Evolutionary conservation across 2,329 filamentous ascomycete species (phyloP), one percentile per base, ranked within the genome.

Genomic region (Trematosphaeria pertusa): DNA sequence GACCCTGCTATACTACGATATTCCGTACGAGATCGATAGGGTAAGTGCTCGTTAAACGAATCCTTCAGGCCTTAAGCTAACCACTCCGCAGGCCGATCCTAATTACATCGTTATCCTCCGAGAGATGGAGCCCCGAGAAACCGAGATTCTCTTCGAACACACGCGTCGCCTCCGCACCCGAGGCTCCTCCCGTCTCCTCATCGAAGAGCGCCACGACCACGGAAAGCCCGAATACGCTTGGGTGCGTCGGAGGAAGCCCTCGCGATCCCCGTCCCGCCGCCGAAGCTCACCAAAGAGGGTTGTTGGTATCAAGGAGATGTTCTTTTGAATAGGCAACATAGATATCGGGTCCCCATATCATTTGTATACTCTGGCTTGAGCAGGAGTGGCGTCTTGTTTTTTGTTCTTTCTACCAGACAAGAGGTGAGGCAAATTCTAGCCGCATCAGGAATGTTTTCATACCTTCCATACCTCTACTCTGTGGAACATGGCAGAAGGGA

Each of bases 61-160:
- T n/a, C n/a, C n/a, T n/a, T n/a, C n/a, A n/a, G n/a, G n/a, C n/a
- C n/a, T n/a, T n/a, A n/a, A n/a, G 24, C 52, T 52, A 49, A 62
- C 41, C 14, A 11, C n/a, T 17, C 5, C 24, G 18, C 55, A 76
- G 75, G 37, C 46, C 59, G 73, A 80, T 56, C 65, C 69, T 8
- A 71, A 77, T 43, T 80, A 74, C 65, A 74, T 79, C 61, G 76
- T 80, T 58, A 75, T 80, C 47, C 67, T 78, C 9, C 73, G 74
- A 40, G 77, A 80, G 50, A 76, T 80, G 72, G 72, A 74, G 53
- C 70, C 72, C 37, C 65, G 69, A 44, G 76, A 79, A 41, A 79
- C 76, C 4, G 75, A 79, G 32, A 67, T 78, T 19, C 62, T 80
- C 21, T 80, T 80, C 54, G 77, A 79, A 56, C 77, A 80, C 51